Percentiles rank a stretch among this genome's conserved stretches.
Evolutionary conservation across 305 asterid genomes (phyloP).

Genomic region (Fraxinus platypoda): DNA sequence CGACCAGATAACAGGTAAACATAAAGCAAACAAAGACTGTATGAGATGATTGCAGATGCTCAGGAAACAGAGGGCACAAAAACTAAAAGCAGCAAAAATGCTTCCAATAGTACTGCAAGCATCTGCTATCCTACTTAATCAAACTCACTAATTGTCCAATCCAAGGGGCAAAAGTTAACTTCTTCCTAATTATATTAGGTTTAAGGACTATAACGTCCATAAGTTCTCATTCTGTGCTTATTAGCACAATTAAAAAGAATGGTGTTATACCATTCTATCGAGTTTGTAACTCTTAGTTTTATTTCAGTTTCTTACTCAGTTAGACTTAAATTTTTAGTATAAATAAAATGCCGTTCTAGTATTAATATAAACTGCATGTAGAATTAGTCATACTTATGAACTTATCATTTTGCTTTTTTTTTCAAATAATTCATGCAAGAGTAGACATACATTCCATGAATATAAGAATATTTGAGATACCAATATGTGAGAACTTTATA

Average conservation of each 20-base stretch:
- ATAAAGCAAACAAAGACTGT: neutral
- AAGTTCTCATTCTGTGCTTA: neutral
- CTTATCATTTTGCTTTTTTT: neutral
- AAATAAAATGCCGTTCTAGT: neutral
- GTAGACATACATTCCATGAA: neutral
- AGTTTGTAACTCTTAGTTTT: neutral
- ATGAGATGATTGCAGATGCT: neutral
- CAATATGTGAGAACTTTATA: conserved; percentile 3
- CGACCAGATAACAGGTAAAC: neutral
- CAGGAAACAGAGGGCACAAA: neutral
- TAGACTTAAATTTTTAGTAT: neutral
- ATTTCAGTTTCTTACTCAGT: neutral
- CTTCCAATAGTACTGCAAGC: neutral
- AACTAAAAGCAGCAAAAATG: neutral
- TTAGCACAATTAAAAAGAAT: neutral
- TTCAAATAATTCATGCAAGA: conserved; percentile 12
- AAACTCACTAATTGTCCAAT: neutral
- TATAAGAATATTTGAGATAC: conserved; percentile 3
- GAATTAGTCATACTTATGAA: neutral
- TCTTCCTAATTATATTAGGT: neutral
- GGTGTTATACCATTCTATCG: neutral
- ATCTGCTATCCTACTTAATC: conserved; percentile 16
- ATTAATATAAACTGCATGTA: neutral
- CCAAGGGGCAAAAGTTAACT: neutral
- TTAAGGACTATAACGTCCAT: neutral